phyloP scores from a whole-genome alignment of 169 alveolate genomes.

The Hepatocystis sp. region DNA sequence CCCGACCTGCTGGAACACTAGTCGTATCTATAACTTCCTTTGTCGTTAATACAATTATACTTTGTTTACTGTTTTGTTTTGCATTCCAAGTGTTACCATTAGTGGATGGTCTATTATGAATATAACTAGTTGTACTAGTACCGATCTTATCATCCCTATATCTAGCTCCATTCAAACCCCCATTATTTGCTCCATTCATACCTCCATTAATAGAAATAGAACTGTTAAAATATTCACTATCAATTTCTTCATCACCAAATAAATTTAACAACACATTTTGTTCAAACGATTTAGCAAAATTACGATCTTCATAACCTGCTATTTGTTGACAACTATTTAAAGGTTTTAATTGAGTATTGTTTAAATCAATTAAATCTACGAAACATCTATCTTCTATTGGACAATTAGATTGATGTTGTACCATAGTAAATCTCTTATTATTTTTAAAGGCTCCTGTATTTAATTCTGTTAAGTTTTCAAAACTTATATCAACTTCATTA shows the following conservation, averaged over 20 bases:
- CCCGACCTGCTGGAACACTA: conserved; percentile 1
- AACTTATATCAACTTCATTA: background rate
- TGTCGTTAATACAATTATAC: too few species aligned
- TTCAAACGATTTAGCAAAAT: background rate
- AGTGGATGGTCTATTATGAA: too few species aligned
- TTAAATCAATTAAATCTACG: conserved; percentile 17
- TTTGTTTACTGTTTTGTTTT: too few species aligned
- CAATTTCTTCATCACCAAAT: too few species aligned
- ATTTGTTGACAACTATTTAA: conserved; percentile 5
- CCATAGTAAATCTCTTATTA: conserved; percentile 13
- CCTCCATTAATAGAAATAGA: too few species aligned
- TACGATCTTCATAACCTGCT: background rate
- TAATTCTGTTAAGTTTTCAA: conserved; percentile 8
- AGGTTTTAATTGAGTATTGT: background rate
- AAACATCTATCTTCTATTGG: conserved; percentile 66
- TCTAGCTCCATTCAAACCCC: too few species aligned
- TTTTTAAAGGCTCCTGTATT: background rate
- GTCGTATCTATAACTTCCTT: too few species aligned
- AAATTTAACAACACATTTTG: background rate
- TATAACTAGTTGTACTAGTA: too few species aligned
- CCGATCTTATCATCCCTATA: too few species aligned
- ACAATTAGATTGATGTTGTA: conserved; percentile 34
- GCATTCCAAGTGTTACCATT: too few species aligned
- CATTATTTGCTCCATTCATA: too few species aligned
- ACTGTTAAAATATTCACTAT: too few species aligned